Evolutionary conservation across 208 protist genomes (phyloP).

Genomic region (Angomonas deanei): DNA sequence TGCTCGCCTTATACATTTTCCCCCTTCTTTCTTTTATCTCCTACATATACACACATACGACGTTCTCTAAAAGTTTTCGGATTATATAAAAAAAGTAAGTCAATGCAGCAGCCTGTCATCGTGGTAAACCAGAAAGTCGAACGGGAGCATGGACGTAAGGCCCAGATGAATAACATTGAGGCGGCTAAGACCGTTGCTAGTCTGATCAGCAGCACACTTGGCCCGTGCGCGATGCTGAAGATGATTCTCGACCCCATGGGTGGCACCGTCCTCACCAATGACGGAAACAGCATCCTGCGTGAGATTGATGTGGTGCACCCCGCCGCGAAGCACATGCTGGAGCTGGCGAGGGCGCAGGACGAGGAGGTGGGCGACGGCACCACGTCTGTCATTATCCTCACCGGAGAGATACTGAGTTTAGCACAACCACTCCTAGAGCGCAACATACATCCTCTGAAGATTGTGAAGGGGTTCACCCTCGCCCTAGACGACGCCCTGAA

Average conservation of each 20-base stretch:
- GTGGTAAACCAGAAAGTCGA: conserved; percentile 95
- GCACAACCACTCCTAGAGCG: conserved; percentile 97
- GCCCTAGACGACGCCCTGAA: conserved; percentile 95
- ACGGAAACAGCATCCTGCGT: conserved; percentile 99
- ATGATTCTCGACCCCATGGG: conserved; percentile 99
- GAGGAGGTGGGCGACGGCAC: conserved; percentile 99
- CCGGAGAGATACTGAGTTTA: conserved; percentile 97
- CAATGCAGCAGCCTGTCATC: conserved; percentile 80
- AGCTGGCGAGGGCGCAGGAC: conserved; percentile 98
- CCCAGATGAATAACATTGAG: conserved; percentile 98
- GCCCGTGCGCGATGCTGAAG: conserved; percentile 99
- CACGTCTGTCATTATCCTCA: conserved; percentile 99
- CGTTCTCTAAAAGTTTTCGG: neutral
- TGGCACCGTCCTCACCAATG: conserved; percentile 99
- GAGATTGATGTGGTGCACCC: conserved; percentile 99
- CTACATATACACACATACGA: neutral
- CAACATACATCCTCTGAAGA: conserved; percentile 98
- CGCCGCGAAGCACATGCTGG: conserved; percentile 99
- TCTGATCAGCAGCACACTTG: conserved; percentile 99
- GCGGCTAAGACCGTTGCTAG: conserved; percentile 98
- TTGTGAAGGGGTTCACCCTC: conserved; percentile 96
- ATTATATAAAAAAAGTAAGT: neutral
- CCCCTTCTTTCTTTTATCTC: neutral
- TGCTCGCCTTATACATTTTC: neutral
- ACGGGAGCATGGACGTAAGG: conserved; percentile 96